Base-by-base conservation (phyloP, 345 rosid species). In the Salix caprea region DNA sequence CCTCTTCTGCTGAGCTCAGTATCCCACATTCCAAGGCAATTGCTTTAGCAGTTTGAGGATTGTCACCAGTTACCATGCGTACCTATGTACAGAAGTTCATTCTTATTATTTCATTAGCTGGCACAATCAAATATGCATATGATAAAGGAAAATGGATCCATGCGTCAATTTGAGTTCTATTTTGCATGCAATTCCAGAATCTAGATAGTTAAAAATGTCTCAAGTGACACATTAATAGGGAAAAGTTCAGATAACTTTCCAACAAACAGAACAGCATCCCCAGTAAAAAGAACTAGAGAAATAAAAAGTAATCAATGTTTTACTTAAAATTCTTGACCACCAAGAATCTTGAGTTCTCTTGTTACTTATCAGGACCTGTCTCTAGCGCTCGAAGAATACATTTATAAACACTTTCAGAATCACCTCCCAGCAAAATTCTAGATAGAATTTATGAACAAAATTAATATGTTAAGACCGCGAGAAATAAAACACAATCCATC, bases 11-110 rank as follows among this genome's bases (percentile, higher is more conserved):
- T 30, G 82, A 78, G 13, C 5, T 28, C 19, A 82, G 42, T 58
- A 82, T 82, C 24, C 85, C 82, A 72, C 85, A 82, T 79, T 82
- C 85, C 77, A 82, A 62, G 52, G 85, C 82, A 75, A 82, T 79
- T 78, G 85, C 85, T 82, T 80, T 82, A 28, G 85, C 85, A 68
- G 85, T 82, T 54, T 79, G 78, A 72, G 67, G 32, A 67, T 82
- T 82, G 69, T 82, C 85, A 72, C 85, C 85, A 50, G 85, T 82
- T 67, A 82, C 80, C 85, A 82, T 82, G 5, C 85, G 85, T 15
- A 82, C 85, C 85, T 79, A 61, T 9, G 12, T 28, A 60, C 32
- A 62, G 4, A 61, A 73, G 54, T 13, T 37, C 46, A 19, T 23
- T 40, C 28, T 37, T 69, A 9, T 40, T 23, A 39, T n/a, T 39